Conservation (phyloP, 2,329 filamentous ascomycete genomes). For the Aspergillus sp. region DNA sequence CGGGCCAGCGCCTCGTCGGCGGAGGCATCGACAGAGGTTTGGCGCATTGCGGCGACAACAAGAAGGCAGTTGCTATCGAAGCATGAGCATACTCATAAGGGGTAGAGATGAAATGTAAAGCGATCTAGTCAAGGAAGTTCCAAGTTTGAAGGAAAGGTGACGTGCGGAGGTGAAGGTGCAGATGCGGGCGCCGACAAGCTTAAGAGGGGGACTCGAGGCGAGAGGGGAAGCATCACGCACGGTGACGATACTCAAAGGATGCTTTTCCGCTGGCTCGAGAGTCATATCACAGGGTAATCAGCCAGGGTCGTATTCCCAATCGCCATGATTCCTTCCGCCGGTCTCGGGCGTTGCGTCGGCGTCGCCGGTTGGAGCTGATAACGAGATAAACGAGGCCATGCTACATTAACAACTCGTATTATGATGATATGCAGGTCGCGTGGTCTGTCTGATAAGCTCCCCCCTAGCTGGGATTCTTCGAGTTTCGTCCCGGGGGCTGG, state of each 20-base stretch:
- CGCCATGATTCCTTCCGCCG: not conserved
- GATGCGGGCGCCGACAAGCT: not conserved
- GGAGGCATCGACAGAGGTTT: slow-evolving; percentile 36
- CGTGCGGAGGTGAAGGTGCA: not conserved
- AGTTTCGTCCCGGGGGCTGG: not conserved
- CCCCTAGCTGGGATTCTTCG: not conserved
- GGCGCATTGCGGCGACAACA: slow-evolving; percentile 18
- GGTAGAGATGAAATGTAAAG: slow-evolving; percentile 1
- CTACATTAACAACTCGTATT: slow-evolving; percentile 1
- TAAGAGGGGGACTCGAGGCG: not conserved
- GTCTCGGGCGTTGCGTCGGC: not conserved
- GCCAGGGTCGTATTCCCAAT: not conserved
- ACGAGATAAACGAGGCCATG: not conserved
- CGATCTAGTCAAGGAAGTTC: not conserved
- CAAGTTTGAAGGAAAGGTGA: not conserved
- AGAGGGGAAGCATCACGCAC: not conserved
- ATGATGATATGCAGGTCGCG: not conserved
- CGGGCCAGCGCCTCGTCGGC: slow-evolving; percentile 66
- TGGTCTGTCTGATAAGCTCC: slow-evolving; percentile 11
- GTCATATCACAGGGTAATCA: not conserved
- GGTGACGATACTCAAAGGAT: not conserved
- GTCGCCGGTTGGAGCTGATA: not conserved
- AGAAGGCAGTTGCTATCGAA: slow-evolving; percentile 4
- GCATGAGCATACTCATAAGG: not conserved
- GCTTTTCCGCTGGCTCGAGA: not conserved